Evolutionary conservation across 331 rosid genomes (phyloP), one percentile per base, ranked within the genome.

Genomic region (Pyrus hybrid): DNA sequence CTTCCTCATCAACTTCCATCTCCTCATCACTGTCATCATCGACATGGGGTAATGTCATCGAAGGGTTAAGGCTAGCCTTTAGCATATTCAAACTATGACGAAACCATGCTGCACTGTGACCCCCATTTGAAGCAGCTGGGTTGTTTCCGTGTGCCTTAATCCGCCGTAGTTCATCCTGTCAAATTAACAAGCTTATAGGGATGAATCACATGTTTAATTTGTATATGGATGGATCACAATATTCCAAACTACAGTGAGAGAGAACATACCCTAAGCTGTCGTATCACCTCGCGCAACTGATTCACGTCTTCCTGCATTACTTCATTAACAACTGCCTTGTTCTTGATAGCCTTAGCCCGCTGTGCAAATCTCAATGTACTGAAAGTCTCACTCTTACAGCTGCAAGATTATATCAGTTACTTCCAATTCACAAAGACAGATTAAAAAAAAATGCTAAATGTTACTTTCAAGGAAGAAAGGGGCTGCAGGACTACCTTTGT

Each of bases 331-430:
- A 92, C 84, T 41, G 97, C 99, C 88, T 95, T 95, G 88, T 95
- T 95, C 91, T 92, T 90, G 85, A 95, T 90, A 74, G 93, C 87
- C 88, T 95, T 95, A 43, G 97, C 98, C 69, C 93, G 96, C 68
- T 95, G 97, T 53, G 99, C 99, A 87, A 95, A 95, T 78, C 99
- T 90, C 83, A 95, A 83, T 26, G 99, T 92, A 76, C 99, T 95
- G 84, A 92, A 88, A 76, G 97, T 95, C 81, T 95, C 99, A 88
- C 91, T 92, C 88, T 85, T 89, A 72, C 96, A 92, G 81, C 99
- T 95, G 93, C 88, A 79, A 69, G 35, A 78, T 74, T 41, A 67
- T 73, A 21, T 43, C 65, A 56, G 65, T 84, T 12, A 85, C 64
- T 81, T 70, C 65, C 53, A n/a, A 63, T 63, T 49, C 37, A 58